Evolutionary conservation across 352 stramenopile species (phyloP).

Genomic region (Vaucheria bursata): DNA sequence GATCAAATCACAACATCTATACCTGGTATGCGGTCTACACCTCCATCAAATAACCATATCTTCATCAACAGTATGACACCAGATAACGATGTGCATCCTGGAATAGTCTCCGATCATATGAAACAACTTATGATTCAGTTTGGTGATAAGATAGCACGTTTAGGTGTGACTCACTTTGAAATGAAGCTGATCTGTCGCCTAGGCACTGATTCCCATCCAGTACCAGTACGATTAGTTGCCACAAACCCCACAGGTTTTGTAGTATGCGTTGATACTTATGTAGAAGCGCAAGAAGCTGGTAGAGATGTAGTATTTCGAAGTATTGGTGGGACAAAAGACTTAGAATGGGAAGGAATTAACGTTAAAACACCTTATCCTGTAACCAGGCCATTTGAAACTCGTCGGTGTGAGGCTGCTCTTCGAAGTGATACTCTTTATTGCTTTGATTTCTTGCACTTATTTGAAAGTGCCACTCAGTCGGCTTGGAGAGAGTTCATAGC

Average conservation of each 20-base stretch:
- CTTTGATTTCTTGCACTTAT: conserved; percentile 98
- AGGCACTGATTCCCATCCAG: background rate
- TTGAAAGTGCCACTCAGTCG: conserved; percentile 87
- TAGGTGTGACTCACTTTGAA: conserved; percentile 38
- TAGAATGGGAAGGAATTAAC: conserved; percentile 78
- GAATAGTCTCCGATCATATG: conserved; percentile 91
- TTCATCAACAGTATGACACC: conserved; percentile 96
- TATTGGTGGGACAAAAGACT: conserved; percentile 36
- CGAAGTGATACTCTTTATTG: conserved; percentile 79
- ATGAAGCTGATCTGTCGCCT: conserved; percentile 39
- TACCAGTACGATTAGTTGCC: conserved; percentile 31
- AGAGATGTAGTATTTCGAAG: background rate
- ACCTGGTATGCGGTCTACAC: conserved; percentile 5
- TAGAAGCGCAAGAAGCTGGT: conserved; percentile 68
- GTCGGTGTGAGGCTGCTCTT: background rate
- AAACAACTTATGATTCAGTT: conserved; percentile 58
- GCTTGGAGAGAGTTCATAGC: conserved; percentile 75
- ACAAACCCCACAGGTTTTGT: conserved; percentile 89
- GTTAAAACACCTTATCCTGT: conserved; percentile 93
- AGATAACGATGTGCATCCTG: conserved; percentile 79
- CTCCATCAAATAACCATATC: conserved; percentile 91
- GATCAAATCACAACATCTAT: conserved; percentile 56
- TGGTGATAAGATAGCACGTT: conserved; percentile 23
- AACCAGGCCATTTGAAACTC: conserved; percentile 78
- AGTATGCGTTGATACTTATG: conserved; percentile 96